These are phyloP conservation scores for Ogataea saltuana DNA, from an alignment of 805 yeast species.

Conservation along the genomic window DNA sequence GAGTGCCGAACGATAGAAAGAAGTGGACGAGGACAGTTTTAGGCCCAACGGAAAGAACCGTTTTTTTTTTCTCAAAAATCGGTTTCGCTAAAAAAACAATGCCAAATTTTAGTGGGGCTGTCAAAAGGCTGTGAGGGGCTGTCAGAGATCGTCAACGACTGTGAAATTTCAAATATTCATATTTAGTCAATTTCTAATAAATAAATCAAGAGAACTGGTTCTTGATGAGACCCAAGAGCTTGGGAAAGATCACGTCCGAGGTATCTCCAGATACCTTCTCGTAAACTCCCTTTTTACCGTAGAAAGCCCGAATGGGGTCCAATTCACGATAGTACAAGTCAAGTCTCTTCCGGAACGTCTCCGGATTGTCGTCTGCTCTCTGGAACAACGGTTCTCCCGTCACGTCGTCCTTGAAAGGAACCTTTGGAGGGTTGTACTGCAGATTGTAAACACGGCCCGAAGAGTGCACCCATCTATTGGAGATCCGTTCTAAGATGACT, in stretches of 20 bases:
- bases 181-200: background rate
- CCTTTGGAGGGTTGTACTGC: conserved; percentile 86
- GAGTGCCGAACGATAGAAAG: too few relatives aligned
- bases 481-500: conserved; percentile 79
- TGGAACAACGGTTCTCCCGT: conserved; percentile 86
- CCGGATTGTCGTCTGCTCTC: conserved; percentile 81
- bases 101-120: background rate
- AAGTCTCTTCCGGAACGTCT: conserved; percentile 66
- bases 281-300: conserved; percentile 49
- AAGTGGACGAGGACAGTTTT: too few relatives aligned
- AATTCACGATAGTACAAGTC: conserved; percentile 59
- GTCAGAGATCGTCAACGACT: too few relatives aligned
- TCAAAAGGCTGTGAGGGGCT: background rate
- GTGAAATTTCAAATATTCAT: background rate
- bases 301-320: conserved; percentile 66
- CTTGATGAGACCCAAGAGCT: conserved; percentile 46
- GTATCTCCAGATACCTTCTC: conserved; percentile 70
- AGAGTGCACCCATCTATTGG: conserved; percentile 83
- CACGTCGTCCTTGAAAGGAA: conserved; percentile 77
- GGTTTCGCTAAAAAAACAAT: background rate
- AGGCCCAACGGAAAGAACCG: too few relatives aligned
- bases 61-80: background rate
- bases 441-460: conserved; percentile 87
- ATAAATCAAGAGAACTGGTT: background rate
- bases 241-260: conserved; percentile 81